Percentiles rank a stretch among this genome's conserved stretches.
phyloP scores from a whole-genome alignment of 371 early-diverging fungal genomes.

The Lichtheimia ramosa region DNA sequence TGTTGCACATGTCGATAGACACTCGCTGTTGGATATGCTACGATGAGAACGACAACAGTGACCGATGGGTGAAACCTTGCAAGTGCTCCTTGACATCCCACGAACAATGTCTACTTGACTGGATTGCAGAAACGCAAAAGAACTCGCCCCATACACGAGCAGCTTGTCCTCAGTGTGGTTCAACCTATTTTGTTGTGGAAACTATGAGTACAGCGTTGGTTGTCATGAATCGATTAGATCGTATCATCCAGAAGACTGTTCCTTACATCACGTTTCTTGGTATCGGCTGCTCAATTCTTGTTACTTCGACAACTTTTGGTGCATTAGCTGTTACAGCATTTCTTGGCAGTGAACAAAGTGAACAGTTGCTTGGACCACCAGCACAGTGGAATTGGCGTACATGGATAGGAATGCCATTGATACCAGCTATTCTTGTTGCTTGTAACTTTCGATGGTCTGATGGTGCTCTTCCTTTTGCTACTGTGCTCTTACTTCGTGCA shows the following conservation, averaged over 20 bases:
- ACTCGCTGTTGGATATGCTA: conserved; percentile 67
- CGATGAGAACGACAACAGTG: conserved; percentile 60
- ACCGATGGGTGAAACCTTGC: conserved; percentile 74
- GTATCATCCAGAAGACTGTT: conserved; percentile 58
- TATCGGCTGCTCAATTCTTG: conserved; percentile 57
- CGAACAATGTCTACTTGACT: conserved; percentile 73
- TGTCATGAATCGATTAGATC: conserved; percentile 55
- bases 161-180: conserved; percentile 75
- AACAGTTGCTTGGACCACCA: conserved; percentile 60
- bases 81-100: conserved; percentile 72
- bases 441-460: conserved; percentile 56
- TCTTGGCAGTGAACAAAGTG: conserved; percentile 66
- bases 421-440: conserved; percentile 61
- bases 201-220: conserved; percentile 47
- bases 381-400: conserved; percentile 65
- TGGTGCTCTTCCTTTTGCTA: conserved; percentile 34
- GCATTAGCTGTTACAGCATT: conserved; percentile 70
- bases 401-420: conserved; percentile 68
- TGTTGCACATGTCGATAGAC: not conserved
- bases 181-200: conserved; percentile 64
- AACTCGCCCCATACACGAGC: conserved; percentile 61
- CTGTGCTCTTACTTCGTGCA: conserved; percentile 28
- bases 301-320: conserved; percentile 65
- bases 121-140: conserved; percentile 75
- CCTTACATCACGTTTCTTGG: conserved; percentile 70